phyloP scores from a whole-genome alignment of 768 basidiomycete genomes.

The Mycena vitilis region DNA sequence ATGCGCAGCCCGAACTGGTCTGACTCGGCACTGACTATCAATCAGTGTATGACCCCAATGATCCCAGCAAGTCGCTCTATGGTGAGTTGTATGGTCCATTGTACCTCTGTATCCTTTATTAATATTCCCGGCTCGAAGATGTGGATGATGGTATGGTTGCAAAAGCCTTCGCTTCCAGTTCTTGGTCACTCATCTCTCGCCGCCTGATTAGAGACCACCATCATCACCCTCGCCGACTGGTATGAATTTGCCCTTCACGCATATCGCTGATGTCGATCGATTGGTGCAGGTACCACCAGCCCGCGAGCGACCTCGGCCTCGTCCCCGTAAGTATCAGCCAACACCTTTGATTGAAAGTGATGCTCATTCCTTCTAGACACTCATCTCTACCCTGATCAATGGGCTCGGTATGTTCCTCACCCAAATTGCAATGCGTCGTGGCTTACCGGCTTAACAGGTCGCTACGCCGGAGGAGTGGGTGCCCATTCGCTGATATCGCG shows the following conservation, averaged over 20 bases:
- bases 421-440: too few relatives aligned
- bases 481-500: too few relatives aligned
- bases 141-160: constrained; percentile 53
- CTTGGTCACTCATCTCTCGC: too few relatives aligned
- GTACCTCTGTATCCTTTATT: not conserved
- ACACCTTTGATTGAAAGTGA: not conserved
- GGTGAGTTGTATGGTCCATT: not conserved
- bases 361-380: constrained; percentile 1
- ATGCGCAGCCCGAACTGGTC: too few relatives aligned
- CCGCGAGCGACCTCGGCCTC: not conserved
- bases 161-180: too few relatives aligned
- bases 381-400: constrained; percentile 46
- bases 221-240: constrained; percentile 46
- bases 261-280: not conserved
- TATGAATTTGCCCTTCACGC: not conserved
- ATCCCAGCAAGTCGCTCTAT: constrained; percentile 11
- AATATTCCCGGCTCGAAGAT: constrained; percentile 35
- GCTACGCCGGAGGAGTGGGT: constrained; percentile 47
- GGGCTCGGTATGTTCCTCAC: constrained; percentile 37
- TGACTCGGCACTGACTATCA: not conserved
- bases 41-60: constrained; percentile 36
- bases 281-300: not conserved
- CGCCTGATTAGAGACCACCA: constrained; percentile 33
- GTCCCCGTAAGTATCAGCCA: not conserved
- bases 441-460: constrained; percentile 39